Evolutionary conservation across 768 basidiomycete genomes (phyloP), one percentile per base, ranked within the genome.

Genomic region (Zangia roseola): DNA sequence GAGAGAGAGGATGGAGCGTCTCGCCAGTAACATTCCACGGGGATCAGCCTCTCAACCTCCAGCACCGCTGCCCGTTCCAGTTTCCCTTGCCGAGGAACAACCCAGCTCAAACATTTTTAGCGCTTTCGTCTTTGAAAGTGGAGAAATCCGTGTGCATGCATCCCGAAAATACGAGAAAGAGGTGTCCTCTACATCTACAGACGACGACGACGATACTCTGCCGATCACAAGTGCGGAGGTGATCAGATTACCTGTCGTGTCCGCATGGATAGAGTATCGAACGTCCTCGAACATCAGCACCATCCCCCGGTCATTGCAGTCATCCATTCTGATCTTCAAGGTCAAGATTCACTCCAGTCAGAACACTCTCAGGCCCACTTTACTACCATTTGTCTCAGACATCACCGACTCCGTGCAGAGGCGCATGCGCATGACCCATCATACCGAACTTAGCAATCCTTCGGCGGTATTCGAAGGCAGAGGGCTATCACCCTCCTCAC

Each of bases 311-410:
- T 45, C 44, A 47, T 16, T 47, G 16, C 78, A 79, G 50, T 77
- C 84, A 0, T 83, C 87, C 1, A 74, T 78, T 3, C 71, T 95
- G 24, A 74, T 90, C 52, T 86, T 97, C 74, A 93, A 91, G 64
- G 80, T 81, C 59, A 88, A 89, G n/a, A 79, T 98, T 19, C 90
- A 94, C 61, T 85, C 88, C 0, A 97, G 93, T 61, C 79, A 84
- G 51, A 98, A 98, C 62, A 84, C 80, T 2, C 73, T 98, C 21
- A 72, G 84, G 38, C 94, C 95, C 0, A 84, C 81, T 5, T 71
- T 97, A 10, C 72, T 98, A 9, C 90, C 89, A 4, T 97, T 97
- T 71, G 66, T 97, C 31, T 82, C 87, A 0, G 86, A 91, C 48
- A 70, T 94, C 23, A 77, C 87, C 43, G 74, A 77, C 21, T 80